Conservation (phyloP, 1,139 yeast species). For the Sugiyamaella pinicola region DNA sequence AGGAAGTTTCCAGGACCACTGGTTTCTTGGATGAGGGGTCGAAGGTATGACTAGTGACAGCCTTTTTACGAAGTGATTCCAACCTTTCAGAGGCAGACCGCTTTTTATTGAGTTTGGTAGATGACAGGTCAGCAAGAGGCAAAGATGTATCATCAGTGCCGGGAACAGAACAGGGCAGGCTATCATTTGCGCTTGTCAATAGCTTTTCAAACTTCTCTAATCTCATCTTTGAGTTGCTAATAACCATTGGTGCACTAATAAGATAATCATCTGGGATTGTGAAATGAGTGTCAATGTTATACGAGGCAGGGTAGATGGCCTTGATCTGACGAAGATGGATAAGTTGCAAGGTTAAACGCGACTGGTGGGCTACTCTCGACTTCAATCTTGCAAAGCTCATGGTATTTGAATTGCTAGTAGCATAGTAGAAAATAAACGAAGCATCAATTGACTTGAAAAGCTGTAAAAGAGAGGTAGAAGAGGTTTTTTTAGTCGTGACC, state of each 20-base stretch:
- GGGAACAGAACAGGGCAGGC: neutral
- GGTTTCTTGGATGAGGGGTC: slow-evolving; percentile 5
- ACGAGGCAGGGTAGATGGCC: slow-evolving; percentile 36
- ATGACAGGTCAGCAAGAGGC: slow-evolving; percentile 6
- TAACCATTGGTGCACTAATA: slow-evolving; percentile 20
- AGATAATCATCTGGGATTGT: slow-evolving; percentile 7
- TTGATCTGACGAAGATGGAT: slow-evolving; percentile 34
- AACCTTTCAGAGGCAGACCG: slow-evolving; percentile 21
- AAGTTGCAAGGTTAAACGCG: slow-evolving; percentile 31
- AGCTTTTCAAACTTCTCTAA: slow-evolving; percentile 11
- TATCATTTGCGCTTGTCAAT: neutral
- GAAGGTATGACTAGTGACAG: neutral
- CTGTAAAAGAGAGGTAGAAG: slow-evolving; percentile 12
- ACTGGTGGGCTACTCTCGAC: slow-evolving; percentile 29
- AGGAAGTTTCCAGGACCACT: slow-evolving; percentile 14
- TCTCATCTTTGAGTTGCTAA: slow-evolving; percentile 17
- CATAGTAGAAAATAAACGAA: slow-evolving; percentile 30
- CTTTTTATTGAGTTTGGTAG: slow-evolving; percentile 6
- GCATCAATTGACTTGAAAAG: slow-evolving; percentile 32
- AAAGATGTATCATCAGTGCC: neutral
- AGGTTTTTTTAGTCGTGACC: neutral
- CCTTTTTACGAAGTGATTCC: slow-evolving; percentile 25
- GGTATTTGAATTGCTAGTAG: slow-evolving; percentile 26
- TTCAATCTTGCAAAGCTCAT: slow-evolving; percentile 28
- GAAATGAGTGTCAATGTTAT: slow-evolving; percentile 21